A percentile compares a stretch with the other conserved stretches of the same genome.
Evolutionary conservation across 2,329 filamentous ascomycete genomes (phyloP).

Genomic region (Tolypocladium cylindrosporum): DNA sequence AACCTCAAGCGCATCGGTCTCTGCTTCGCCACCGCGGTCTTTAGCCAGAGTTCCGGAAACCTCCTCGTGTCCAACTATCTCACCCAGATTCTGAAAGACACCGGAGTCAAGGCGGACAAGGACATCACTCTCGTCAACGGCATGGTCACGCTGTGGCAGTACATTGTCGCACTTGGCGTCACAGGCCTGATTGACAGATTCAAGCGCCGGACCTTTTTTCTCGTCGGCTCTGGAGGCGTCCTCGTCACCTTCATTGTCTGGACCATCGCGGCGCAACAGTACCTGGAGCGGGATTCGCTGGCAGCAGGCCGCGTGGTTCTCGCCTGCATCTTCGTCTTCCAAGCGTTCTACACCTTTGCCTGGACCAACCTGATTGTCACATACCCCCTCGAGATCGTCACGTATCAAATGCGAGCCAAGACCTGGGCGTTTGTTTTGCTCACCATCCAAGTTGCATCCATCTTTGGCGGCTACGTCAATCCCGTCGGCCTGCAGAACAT

Average conservation of each 20-base stretch:
- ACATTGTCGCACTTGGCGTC: slow-evolving; percentile 27
- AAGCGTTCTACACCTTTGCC: slow-evolving; percentile 29
- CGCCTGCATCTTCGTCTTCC: slow-evolving; percentile 31
- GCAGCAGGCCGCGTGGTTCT: slow-evolving; percentile 23
- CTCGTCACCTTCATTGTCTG: slow-evolving; percentile 28
- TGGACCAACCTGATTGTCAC: slow-evolving; percentile 33
- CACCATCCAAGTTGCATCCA: slow-evolving; percentile 25
- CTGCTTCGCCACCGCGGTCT: slow-evolving; percentile 28
- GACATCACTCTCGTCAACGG: slow-evolving; percentile 31
- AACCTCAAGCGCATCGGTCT: slow-evolving; percentile 30
- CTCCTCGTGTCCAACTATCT: slow-evolving; percentile 32
- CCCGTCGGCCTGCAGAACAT: slow-evolving; percentile 26
- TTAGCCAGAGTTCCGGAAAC: slow-evolving; percentile 31
- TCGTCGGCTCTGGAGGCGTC: slow-evolving; percentile 26
- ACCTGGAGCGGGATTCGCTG: slow-evolving; percentile 20
- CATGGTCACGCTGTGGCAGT: slow-evolving; percentile 31
- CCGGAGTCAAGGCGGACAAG: slow-evolving; percentile 23
- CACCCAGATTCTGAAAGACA: slow-evolving; percentile 27
- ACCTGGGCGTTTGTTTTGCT: slow-evolving; percentile 28
- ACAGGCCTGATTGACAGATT: slow-evolving; percentile 25
- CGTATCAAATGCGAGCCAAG: slow-evolving; percentile 31
- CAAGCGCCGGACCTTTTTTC: slow-evolving; percentile 27
- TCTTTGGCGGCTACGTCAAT: slow-evolving; percentile 29
- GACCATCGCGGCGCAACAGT: slow-evolving; percentile 28
- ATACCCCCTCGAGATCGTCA: slow-evolving; percentile 31